Evolutionary conservation across 805 yeast genomes (phyloP).

Genomic region (Candida chilensis): DNA sequence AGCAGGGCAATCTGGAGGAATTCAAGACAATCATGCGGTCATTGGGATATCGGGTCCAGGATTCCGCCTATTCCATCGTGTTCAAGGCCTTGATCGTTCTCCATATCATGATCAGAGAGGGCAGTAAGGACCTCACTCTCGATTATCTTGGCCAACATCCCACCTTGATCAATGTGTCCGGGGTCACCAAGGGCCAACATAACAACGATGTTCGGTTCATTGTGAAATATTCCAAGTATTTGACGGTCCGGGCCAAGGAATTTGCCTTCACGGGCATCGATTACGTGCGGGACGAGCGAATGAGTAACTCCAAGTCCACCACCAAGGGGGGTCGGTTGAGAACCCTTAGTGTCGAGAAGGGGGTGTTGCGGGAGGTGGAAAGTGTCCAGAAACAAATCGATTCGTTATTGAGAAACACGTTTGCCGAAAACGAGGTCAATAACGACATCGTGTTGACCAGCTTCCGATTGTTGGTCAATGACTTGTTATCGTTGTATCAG

Average conservation of each 20-base stretch:
- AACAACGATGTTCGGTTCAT: constrained; percentile 46
- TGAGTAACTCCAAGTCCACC: constrained; percentile 27
- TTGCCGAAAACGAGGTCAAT: constrained; percentile 69
- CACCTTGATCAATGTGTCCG: constrained; percentile 36
- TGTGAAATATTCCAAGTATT: constrained; percentile 62
- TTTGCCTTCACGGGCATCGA: constrained; percentile 58
- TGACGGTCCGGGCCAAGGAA: constrained; percentile 60
- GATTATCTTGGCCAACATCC: constrained; percentile 43
- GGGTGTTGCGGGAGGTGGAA: constrained; percentile 77
- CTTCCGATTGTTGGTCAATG: constrained; percentile 85
- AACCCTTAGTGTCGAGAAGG: constrained; percentile 60
- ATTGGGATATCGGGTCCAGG: constrained; percentile 53
- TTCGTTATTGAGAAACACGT: constrained; percentile 63
- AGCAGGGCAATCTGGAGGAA: constrained; percentile 40
- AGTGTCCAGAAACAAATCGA: constrained; percentile 78
- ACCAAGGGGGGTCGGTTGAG: constrained; percentile 55
- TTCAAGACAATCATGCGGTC: constrained; percentile 64
- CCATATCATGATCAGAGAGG: constrained; percentile 91
- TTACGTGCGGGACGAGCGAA: constrained; percentile 64
- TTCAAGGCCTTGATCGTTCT: constrained; percentile 78
- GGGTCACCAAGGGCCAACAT: constrained; percentile 19
- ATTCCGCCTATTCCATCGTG: constrained; percentile 85
- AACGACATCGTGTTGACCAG: constrained; percentile 81
- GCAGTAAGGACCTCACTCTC: constrained; percentile 69
- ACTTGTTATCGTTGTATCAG: constrained; percentile 78